These are phyloP conservation scores for Penicillium thymicola DNA, from an alignment of 2,329 filamentous ascomycete genomes.

Conservation along the genomic window DNA sequence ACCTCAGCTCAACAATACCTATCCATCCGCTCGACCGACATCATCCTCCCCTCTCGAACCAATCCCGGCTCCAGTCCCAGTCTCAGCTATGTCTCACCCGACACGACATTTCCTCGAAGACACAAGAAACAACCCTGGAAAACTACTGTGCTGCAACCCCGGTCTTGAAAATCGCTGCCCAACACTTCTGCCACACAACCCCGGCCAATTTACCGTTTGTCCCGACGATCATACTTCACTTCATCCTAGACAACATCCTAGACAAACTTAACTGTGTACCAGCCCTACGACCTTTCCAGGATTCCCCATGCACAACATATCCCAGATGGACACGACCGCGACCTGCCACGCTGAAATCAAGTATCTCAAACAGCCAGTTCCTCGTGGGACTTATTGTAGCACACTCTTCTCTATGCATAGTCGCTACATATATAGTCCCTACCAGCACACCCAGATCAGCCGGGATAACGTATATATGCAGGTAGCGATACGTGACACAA, in stretches of 20 bases:
- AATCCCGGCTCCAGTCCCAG: background rate
- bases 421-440: no score
- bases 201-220: no score
- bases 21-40: background rate
- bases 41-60: background rate
- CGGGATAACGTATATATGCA: background rate
- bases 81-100: background rate
- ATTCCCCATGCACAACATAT: background rate
- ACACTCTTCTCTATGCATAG: background rate
- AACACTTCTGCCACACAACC: background rate
- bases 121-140: background rate
- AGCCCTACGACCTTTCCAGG: background rate
- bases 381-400: background rate
- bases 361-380: background rate
- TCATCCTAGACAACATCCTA: no score
- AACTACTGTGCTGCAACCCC: background rate
- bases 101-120: background rate
- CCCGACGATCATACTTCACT: background rate
- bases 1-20: background rate
- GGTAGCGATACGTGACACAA: background rate
- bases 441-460: no score
- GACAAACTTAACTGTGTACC: background rate
- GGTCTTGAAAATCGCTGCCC: background rate
- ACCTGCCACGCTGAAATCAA: background rate
- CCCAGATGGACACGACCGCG: background rate